Evolutionary conservation across 495 filamentous ascomycete species (phyloP), one percentile per base, ranked within the genome.

Genomic region (Neurospora sp.): DNA sequence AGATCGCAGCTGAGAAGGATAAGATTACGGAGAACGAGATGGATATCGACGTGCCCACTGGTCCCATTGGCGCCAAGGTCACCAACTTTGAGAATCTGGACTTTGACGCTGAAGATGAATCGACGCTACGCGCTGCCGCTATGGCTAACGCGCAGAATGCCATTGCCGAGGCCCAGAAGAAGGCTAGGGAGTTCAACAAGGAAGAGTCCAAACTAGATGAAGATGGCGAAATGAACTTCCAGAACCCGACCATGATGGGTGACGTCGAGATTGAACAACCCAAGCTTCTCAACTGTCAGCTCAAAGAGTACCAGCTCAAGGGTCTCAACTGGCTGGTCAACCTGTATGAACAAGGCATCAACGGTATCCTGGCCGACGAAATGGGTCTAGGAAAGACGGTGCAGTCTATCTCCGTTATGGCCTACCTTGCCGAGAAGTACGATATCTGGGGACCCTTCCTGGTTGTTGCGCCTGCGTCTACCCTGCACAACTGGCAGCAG

Each of bases 331-430:
- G 96, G 96, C 90, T 99, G 31, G 96, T 96, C 83, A 98, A 99
- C 81, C 85, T 99, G 72, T 99, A 99, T 84, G 96, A 99, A 80
- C 96, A 99, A 80, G 96, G 96, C 81, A 99, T 99, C 90, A 99
- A 99, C 84, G 96, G 96, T 79, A 99, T 99, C 73, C 85, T 99
- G 72, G 96, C 96, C 75, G 96, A 99, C 77, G 96, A 99, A 84
- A 99, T 99, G 96, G 96, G 96, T 89, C 91, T 99, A 39, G 96
- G 96, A 76, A 99, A 99, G 82, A 99, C 96, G 20, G 94, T 99
- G 27, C 96, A 99, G 84, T 97, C 94, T 7, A 99, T 99, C 73
- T 98, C 96, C 3, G 96, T 99, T 73, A 98, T 99, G 96, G 94
- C 94, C 16, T 98, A 99, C 80, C 91, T 99, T 22, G 96, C 96